phyloP scores from a whole-genome alignment of 306 rosid species.

The Glycine tomentella region DNA sequence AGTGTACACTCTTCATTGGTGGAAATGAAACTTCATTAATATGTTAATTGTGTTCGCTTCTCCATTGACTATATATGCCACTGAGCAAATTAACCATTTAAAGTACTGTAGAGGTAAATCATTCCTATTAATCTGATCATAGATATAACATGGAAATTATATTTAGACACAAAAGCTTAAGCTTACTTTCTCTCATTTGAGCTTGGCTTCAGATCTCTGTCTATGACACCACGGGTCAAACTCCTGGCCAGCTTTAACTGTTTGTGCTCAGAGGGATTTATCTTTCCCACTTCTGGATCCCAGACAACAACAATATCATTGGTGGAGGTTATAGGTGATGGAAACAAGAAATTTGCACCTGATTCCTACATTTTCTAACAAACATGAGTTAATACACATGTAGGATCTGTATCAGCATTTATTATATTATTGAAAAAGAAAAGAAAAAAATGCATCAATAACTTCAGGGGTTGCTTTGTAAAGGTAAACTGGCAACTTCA shows the following conservation, averaged over 20 bases:
- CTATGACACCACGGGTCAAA: constrained; percentile 96
- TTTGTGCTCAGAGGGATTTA: constrained; percentile 97
- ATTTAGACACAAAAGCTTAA: constrained; percentile 36
- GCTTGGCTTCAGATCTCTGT: constrained; percentile 97
- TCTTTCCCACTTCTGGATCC: constrained; percentile 96
- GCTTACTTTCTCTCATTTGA: constrained; percentile 90
- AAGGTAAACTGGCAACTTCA: constrained; percentile 25
- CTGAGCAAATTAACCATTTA: constrained; percentile 32
- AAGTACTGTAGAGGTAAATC: constrained; percentile 25
- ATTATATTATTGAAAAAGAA: constrained; percentile 2
- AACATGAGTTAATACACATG: constrained; percentile 38
- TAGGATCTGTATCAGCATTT: constrained; percentile 39
- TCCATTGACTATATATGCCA: constrained; percentile 27
- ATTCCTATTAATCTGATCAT: constrained; percentile 30
- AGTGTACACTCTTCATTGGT: neutral
- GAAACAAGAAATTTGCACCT: constrained; percentile 91
- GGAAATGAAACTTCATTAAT: constrained; percentile 31
- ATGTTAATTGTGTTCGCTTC: constrained; percentile 31
- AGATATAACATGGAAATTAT: constrained; percentile 26
- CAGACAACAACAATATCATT: constrained; percentile 91
- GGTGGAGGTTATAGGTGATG: constrained; percentile 90
- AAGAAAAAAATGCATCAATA: neutral
- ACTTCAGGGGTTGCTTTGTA: constrained; percentile 33
- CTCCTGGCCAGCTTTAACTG: constrained; percentile 96
- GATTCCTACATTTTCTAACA: constrained; percentile 81